Percentiles rank a stretch among this genome's conserved stretches.
These are phyloP conservation scores for Artemisia annua DNA, from an alignment of 129 eudicot species.

Conservation along the genomic window DNA sequence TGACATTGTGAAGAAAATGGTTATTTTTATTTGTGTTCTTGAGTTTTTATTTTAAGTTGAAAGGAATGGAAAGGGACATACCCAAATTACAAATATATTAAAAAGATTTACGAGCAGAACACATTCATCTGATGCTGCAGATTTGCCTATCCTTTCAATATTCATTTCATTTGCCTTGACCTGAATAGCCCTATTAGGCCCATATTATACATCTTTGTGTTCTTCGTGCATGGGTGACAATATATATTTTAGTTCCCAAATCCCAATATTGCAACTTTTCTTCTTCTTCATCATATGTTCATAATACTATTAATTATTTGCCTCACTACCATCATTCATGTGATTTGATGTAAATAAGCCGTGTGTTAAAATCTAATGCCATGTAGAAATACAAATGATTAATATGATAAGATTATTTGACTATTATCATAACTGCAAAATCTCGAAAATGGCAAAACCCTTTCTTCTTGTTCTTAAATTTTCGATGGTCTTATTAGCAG, in stretches of 20 bases:
- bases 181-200: not conserved
- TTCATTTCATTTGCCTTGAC: conserved; percentile 2
- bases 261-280: not conserved
- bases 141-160: too few relatives aligned
- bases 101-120: too few relatives aligned
- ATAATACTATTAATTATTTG: not conserved
- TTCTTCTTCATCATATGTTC: conserved; percentile 20
- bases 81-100: too few relatives aligned
- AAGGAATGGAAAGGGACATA: too few relatives aligned
- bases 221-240: not conserved
- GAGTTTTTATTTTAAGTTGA: too few relatives aligned
- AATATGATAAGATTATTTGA: conserved; percentile 30
- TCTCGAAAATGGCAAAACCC: conserved; percentile 42
- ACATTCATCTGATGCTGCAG: too few relatives aligned
- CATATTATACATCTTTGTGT: not conserved
- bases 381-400: conserved; percentile 22
- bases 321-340: conserved; percentile 35
- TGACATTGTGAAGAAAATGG: too few relatives aligned
- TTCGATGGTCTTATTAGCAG: conserved; percentile 41
- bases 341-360: conserved; percentile 21
- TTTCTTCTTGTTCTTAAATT: conserved; percentile 44
- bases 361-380: conserved; percentile 27
- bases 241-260: not conserved
- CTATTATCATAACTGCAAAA: conserved; percentile 12
- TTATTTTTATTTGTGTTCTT: too few relatives aligned